Evolutionary conservation across 2,329 filamentous ascomycete genomes (phyloP).

Genomic region (Albophoma yamanashiensis): DNA sequence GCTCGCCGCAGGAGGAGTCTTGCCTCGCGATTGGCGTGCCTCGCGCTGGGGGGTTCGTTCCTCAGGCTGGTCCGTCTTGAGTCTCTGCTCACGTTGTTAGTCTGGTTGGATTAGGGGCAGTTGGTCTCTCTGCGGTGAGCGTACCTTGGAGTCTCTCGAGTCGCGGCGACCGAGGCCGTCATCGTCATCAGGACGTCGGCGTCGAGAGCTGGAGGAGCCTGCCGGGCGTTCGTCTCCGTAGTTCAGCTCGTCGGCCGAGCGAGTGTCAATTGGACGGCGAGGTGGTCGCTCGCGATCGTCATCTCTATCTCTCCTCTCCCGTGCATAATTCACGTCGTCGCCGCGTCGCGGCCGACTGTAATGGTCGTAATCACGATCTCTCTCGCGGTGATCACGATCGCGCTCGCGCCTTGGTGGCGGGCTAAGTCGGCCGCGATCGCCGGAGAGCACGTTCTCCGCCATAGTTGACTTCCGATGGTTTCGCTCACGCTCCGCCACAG

Average conservation of each 20-base stretch:
- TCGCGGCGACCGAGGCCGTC: conserved; percentile 55
- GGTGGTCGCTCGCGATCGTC: conserved; percentile 84
- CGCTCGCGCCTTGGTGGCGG: conserved; percentile 29
- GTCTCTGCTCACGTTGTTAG: conserved; percentile 34
- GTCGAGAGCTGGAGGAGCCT: conserved; percentile 52
- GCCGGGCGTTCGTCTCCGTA: conserved; percentile 69
- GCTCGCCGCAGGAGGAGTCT: conserved; percentile 39
- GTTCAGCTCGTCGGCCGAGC: conserved; percentile 77
- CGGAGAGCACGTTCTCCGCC: conserved; percentile 50
- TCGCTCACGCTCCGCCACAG: conserved; percentile 86
- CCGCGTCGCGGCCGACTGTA: conserved; percentile 6
- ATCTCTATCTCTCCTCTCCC: conserved; percentile 79
- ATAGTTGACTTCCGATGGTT: conserved; percentile 76
- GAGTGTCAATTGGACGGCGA: conserved; percentile 65
- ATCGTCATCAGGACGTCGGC: conserved; percentile 71
- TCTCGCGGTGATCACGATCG: conserved; percentile 31
- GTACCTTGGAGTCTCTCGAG: conserved; percentile 58
- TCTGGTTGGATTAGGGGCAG: neutral
- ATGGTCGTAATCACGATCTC: conserved; percentile 20
- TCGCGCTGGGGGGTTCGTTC: conserved; percentile 53
- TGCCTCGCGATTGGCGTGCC: conserved; percentile 33
- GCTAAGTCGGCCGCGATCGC: conserved; percentile 36
- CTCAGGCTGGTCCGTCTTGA: conserved; percentile 46
- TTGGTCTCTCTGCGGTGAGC: conserved; percentile 3
- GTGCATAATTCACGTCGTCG: conserved; percentile 32